phyloP scores from a whole-genome alignment of 1,284 basidiomycete genomes.

The Puccinia sorghi region DNA sequence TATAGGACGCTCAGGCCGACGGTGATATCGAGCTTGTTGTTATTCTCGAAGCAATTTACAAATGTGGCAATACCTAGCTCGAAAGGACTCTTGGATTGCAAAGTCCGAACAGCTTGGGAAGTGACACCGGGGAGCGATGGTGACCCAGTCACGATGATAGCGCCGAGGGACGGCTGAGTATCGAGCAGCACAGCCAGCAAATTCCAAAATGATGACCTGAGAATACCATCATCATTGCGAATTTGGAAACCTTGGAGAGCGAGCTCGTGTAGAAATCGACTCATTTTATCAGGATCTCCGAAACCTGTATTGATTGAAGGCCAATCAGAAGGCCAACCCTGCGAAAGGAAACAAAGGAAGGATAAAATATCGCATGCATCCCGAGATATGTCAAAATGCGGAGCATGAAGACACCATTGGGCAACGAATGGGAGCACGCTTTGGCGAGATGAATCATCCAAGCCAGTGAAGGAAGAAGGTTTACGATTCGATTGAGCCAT shows the following conservation, averaged over 20 bases:
- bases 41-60: conserved; percentile 44
- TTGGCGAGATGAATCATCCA: conserved; percentile 14
- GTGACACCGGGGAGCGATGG: conserved; percentile 22
- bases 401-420: conserved; percentile 45
- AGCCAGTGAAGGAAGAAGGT: not conserved
- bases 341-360: conserved; percentile 45
- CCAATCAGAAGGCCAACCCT: conserved; percentile 49
- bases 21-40: conserved; percentile 27
- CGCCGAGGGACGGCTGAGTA: conserved; percentile 42
- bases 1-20: conserved; percentile 42
- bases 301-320: conserved; percentile 43
- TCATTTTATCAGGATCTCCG: conserved; percentile 45
- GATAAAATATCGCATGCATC: conserved; percentile 40
- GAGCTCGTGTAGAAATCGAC: conserved; percentile 30
- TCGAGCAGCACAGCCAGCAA: conserved; percentile 40
- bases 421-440: conserved; percentile 41
- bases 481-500: conserved; percentile 40
- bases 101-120: conserved; percentile 5
- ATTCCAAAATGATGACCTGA: conserved; percentile 42
- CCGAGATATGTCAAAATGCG: conserved; percentile 10
- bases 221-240: not conserved
- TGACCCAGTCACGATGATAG: conserved; percentile 43
- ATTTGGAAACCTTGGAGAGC: conserved; percentile 33
- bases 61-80: conserved; percentile 39
- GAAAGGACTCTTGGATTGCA: conserved; percentile 24